A percentile compares a stretch with the other conserved stretches of the same genome.
Evolutionary conservation across 768 basidiomycete genomes (phyloP).

Genomic region (Lentinula boryana): DNA sequence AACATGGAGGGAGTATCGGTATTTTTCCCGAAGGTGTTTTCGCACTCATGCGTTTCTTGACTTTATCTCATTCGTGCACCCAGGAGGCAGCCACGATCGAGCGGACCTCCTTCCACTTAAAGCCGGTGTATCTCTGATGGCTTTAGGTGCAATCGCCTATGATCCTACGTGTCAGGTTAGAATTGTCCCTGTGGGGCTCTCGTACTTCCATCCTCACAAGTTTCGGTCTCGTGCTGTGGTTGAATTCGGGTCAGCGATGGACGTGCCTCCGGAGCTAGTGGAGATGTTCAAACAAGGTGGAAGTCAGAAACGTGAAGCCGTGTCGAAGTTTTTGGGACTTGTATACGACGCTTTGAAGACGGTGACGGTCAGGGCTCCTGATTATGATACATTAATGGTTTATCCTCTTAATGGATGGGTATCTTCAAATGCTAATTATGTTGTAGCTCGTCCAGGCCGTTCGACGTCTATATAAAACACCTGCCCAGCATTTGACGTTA

Average conservation of each 20-base stretch:
- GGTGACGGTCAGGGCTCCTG: slow-evolving; percentile 93
- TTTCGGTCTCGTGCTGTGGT: slow-evolving; percentile 97
- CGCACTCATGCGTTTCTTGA: neutral
- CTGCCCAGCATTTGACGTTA: slow-evolving; percentile 87
- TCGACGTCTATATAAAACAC: slow-evolving; percentile 87
- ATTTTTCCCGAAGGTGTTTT: slow-evolving; percentile 94
- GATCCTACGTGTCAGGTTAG: slow-evolving; percentile 82
- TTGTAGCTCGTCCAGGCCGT: slow-evolving; percentile 89
- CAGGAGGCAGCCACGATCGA: slow-evolving; percentile 97
- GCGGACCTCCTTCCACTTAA: slow-evolving; percentile 96
- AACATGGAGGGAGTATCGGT: slow-evolving; percentile 84
- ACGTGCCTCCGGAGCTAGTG: slow-evolving; percentile 82
- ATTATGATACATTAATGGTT: slow-evolving; percentile 98
- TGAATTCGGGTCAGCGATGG: slow-evolving; percentile 88
- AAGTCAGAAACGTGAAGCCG: slow-evolving; percentile 81
- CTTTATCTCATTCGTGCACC: neutral
- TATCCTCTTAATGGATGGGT: slow-evolving; percentile 13
- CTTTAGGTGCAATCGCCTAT: slow-evolving; percentile 93
- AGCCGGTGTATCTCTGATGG: slow-evolving; percentile 97
- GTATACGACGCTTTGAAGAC: slow-evolving; percentile 93
- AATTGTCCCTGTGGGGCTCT: slow-evolving; percentile 81
- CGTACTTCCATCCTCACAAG: slow-evolving; percentile 72
- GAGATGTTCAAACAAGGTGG: slow-evolving; percentile 92
- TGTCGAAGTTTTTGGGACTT: slow-evolving; percentile 80
- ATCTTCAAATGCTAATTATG: slow-evolving; percentile 5